phyloP scores from a whole-genome alignment of 768 basidiomycete species.

The Kwoniella bestiolae region DNA sequence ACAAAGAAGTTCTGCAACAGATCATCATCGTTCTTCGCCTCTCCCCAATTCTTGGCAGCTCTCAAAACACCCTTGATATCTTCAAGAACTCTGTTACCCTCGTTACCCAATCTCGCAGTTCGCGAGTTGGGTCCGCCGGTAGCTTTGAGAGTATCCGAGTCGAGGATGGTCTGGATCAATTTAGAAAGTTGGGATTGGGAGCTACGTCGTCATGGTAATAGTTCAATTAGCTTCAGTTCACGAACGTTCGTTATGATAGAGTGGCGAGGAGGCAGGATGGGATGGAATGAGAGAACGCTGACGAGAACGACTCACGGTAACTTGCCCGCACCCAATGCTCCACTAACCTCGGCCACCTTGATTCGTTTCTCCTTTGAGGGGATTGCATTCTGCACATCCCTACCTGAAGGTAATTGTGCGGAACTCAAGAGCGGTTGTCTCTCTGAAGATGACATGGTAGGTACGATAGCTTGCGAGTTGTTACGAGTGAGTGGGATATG shows the following conservation, averaged over 20 bases:
- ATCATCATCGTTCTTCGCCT: conserved; percentile 58
- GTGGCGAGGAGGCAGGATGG: neutral
- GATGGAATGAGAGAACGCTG: too few relatives aligned
- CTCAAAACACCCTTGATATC: conserved; percentile 52
- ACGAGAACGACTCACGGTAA: conserved; percentile 56
- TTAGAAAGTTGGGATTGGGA: conserved; percentile 55
- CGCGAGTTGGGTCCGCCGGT: conserved; percentile 51
- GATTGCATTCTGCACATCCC: conserved; percentile 41
- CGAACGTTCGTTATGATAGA: neutral
- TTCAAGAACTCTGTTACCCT: conserved; percentile 56
- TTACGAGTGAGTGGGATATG: conserved; percentile 18
- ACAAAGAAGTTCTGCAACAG: conserved; percentile 57
- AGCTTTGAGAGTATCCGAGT: conserved; percentile 54
- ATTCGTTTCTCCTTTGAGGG: conserved; percentile 48
- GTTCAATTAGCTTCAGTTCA: neutral
- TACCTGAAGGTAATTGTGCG: conserved; percentile 36
- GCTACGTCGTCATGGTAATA: conserved; percentile 16
- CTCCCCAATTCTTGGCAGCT: conserved; percentile 52
- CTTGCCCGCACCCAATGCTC: conserved; percentile 57
- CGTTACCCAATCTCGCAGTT: conserved; percentile 52
- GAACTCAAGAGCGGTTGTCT: conserved; percentile 32
- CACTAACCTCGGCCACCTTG: conserved; percentile 51
- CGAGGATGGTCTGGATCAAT: conserved; percentile 45
- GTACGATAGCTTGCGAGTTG: neutral
- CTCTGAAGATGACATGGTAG: conserved; percentile 17